phyloP scores from a whole-genome alignment of 768 basidiomycete species.

The Boletus huronensis region DNA sequence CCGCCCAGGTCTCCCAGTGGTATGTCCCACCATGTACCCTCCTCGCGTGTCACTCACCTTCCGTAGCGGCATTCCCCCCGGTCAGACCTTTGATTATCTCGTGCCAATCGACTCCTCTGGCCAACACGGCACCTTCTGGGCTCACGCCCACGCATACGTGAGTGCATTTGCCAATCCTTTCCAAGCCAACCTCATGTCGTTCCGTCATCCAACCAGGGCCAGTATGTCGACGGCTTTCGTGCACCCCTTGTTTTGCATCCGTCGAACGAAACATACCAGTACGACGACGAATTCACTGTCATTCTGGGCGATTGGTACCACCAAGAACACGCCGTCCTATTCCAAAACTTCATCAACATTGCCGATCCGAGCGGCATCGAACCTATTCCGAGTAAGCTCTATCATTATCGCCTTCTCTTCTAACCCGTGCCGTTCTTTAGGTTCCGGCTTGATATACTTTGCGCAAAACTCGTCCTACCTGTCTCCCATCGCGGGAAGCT shows the following conservation, averaged over 20 bases:
- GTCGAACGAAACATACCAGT: slow-evolving; percentile 57
- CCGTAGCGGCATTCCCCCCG: slow-evolving; percentile 71
- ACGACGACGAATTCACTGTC: slow-evolving; percentile 90
- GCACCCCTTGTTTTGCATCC: slow-evolving; percentile 80
- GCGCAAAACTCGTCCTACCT: slow-evolving; percentile 72
- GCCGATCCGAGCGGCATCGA: slow-evolving; percentile 83
- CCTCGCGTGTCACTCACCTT: background rate
- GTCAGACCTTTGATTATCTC: slow-evolving; percentile 66
- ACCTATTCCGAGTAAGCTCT: slow-evolving; percentile 70
- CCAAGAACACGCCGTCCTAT: slow-evolving; percentile 57
- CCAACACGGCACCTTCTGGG: slow-evolving; percentile 82
- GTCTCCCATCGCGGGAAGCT: slow-evolving; percentile 50
- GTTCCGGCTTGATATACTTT: slow-evolving; percentile 81
- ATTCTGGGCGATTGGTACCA: slow-evolving; percentile 94
- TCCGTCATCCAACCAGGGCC: slow-evolving; percentile 46
- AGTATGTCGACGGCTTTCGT: slow-evolving; percentile 93
- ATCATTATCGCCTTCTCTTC: background rate
- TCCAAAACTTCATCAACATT: slow-evolving; percentile 64
- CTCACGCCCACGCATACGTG: slow-evolving; percentile 61
- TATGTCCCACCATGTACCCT: slow-evolving; percentile 19
- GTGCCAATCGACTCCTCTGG: slow-evolving; percentile 65
- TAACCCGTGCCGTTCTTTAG: slow-evolving; percentile 34
- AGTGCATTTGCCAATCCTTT: background rate
- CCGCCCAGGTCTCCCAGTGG: slow-evolving; percentile 82
- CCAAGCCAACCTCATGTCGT: background rate